Conservation (phyloP, 768 basidiomycete species). For the Cubamyces sp. region DNA sequence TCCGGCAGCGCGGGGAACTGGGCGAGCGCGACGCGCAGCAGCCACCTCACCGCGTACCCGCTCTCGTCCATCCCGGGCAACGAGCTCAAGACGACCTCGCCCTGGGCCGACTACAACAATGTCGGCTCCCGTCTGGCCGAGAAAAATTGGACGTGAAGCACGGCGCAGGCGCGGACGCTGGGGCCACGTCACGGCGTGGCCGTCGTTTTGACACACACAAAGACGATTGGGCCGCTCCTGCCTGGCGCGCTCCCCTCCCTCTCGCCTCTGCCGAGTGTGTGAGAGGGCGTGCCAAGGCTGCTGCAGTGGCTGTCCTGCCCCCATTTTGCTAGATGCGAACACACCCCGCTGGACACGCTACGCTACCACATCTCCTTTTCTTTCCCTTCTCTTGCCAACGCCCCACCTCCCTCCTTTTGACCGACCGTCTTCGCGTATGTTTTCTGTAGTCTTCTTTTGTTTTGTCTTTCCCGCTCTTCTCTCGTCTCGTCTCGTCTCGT, state of each 20-base stretch:
- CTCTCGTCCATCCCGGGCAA: constrained; percentile 61
- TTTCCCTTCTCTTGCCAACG: background rate
- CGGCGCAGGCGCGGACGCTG: background rate
- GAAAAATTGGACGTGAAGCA: constrained; percentile 33
- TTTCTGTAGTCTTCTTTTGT: constrained; percentile 25
- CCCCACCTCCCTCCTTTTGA: background rate
- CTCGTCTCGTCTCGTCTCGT: constrained; percentile 24
- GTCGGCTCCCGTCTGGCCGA: constrained; percentile 29
- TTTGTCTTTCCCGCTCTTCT: constrained; percentile 21
- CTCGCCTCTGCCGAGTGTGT: background rate
- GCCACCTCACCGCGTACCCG: constrained; percentile 48
- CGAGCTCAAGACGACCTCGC: constrained; percentile 57
- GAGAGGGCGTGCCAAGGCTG: background rate
- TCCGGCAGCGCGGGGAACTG: constrained; percentile 84
- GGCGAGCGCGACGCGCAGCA: constrained; percentile 61
- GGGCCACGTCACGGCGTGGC: background rate
- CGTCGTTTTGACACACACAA: constrained; percentile 3
- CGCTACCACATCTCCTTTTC: background rate
- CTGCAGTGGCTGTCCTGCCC: background rate
- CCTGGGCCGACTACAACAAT: constrained; percentile 49
- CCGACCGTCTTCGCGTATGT: constrained; percentile 14
- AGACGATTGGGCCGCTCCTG: constrained; percentile 7
- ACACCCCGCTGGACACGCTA: constrained; percentile 14
- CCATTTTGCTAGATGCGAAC: background rate
- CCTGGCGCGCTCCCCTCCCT: constrained; percentile 6